These are phyloP conservation scores for Talaromyces marneffei DNA, from an alignment of 2,329 filamentous ascomycete species.

Conservation along the genomic window DNA sequence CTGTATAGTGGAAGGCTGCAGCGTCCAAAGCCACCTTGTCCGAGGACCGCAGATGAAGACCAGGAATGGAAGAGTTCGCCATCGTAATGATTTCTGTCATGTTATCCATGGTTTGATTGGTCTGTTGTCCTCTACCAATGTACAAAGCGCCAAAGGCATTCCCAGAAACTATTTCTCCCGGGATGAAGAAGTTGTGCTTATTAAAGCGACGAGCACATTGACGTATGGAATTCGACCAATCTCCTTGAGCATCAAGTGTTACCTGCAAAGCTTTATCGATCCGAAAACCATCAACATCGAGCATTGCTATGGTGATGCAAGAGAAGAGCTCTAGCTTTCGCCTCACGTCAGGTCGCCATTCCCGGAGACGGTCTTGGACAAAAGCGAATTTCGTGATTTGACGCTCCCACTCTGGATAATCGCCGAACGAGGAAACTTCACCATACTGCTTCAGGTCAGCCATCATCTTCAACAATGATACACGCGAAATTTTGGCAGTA, in stretches of 20 bases:
- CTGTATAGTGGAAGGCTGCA: slow-evolving; percentile 54
- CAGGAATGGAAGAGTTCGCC: slow-evolving; percentile 33
- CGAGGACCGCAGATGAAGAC: slow-evolving; percentile 44
- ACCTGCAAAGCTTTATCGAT: slow-evolving; percentile 58
- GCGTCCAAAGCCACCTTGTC: slow-evolving; percentile 49
- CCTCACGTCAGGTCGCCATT: slow-evolving; percentile 52
- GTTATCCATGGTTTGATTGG: slow-evolving; percentile 41
- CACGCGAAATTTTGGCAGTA: background rate
- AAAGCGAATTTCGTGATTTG: slow-evolving; percentile 57
- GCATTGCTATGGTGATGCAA: slow-evolving; percentile 51
- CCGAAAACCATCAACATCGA: slow-evolving; percentile 57
- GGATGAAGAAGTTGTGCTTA: slow-evolving; percentile 56
- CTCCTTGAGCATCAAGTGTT: slow-evolving; percentile 51
- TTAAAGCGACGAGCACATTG: slow-evolving; percentile 48
- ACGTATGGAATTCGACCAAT: slow-evolving; percentile 49
- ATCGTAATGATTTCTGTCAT: slow-evolving; percentile 41
- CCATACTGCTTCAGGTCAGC: slow-evolving; percentile 41
- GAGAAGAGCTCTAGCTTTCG: slow-evolving; percentile 53
- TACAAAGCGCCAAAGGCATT: slow-evolving; percentile 53
- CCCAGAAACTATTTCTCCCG: slow-evolving; percentile 55
- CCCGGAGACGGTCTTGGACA: slow-evolving; percentile 57
- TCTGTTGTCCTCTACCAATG: slow-evolving; percentile 52
- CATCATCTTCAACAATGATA: background rate
- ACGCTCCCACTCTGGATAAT: slow-evolving; percentile 53
- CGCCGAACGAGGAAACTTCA: slow-evolving; percentile 53